Evolutionary conservation across 805 yeast species (phyloP), one percentile per base, ranked within the genome.

Genomic region (Teunomyces funiuensis): DNA sequence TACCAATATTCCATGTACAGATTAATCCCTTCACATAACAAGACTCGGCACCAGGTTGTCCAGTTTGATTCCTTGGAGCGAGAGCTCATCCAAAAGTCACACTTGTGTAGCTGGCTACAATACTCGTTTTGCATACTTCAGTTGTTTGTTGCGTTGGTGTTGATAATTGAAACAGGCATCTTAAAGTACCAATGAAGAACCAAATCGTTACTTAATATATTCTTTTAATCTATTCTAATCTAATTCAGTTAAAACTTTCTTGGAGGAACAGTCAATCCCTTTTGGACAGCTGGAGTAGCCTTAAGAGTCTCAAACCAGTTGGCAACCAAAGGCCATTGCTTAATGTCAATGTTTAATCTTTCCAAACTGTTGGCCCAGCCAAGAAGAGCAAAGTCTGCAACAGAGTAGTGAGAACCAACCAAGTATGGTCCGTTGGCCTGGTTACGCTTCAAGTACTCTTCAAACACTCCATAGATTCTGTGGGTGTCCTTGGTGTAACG

Each of bases 351-450:
- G 2, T 53, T 56, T 44, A 53, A 18, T 8, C 20, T 37, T 3
- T 13, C 37, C 6, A 49, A 30, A 7, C 30, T 14, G 11, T 28
- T 29, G 22, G 59, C 63, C 85, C 84, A 79, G 2, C 77, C 70
- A 45, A 60, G 68, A 4, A 69, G 56, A 8, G 70, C 67, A 33
- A 80, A 58, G 57, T 84, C 91, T 4, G 85, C 85, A 48, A 79
- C 71, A 10, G 81, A 66, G 37, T 81, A 52, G 39, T 74, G 77
- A 46, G 76, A 76, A 33, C 86, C 85, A 39, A 80, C 86, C 18
- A 82, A 61, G 61, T 63, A 84, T 14, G 39, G 43, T 4, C 59
- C 57, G 20, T 60, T 58, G 23, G 63, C 61, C 31, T 60, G 57
- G 51, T 73, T 80, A 39, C 70, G 60, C 30, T 61, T 60, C 51